Conservation (phyloP, 805 yeast species). For the Suhomyces faveliae region DNA sequence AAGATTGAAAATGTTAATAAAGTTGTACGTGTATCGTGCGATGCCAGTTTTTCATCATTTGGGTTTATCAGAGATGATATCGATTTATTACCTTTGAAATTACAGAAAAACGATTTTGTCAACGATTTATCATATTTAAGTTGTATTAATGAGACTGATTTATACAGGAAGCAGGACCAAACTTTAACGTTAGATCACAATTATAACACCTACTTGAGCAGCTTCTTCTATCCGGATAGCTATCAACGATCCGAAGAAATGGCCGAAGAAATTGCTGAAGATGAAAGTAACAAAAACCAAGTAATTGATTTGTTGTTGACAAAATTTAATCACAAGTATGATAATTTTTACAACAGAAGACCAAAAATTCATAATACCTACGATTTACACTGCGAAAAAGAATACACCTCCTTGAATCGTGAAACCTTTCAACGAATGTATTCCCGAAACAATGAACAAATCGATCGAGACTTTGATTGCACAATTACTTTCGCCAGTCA, state of each 20-base stretch:
- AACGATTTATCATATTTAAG: constrained; percentile 57
- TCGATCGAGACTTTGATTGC: constrained; percentile 36
- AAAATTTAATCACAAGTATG: not conserved
- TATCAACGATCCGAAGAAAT: not conserved
- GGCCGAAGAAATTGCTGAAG: constrained; percentile 10
- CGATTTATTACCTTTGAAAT: constrained; percentile 54
- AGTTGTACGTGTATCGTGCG: constrained; percentile 64
- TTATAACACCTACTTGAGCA: constrained; percentile 26
- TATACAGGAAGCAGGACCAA: constrained; percentile 41
- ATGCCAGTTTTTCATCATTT: constrained; percentile 62
- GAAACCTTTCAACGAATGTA: not conserved
- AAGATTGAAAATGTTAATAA: constrained; percentile 55
- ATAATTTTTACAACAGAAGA: not conserved
- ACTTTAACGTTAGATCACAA: constrained; percentile 32
- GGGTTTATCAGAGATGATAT: constrained; percentile 65
- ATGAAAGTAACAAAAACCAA: not conserved
- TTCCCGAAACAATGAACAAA: not conserved
- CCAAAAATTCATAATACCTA: not conserved
- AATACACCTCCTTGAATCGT: not conserved
- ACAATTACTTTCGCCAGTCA: constrained; percentile 22
- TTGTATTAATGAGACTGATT: constrained; percentile 37
- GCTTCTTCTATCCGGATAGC: constrained; percentile 25
- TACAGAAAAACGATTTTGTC: constrained; percentile 46
- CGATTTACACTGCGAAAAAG: not conserved
- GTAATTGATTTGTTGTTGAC: not conserved